phyloP scores from a whole-genome alignment of 75 land plant species.

The Pinus tabuliformis region DNA sequence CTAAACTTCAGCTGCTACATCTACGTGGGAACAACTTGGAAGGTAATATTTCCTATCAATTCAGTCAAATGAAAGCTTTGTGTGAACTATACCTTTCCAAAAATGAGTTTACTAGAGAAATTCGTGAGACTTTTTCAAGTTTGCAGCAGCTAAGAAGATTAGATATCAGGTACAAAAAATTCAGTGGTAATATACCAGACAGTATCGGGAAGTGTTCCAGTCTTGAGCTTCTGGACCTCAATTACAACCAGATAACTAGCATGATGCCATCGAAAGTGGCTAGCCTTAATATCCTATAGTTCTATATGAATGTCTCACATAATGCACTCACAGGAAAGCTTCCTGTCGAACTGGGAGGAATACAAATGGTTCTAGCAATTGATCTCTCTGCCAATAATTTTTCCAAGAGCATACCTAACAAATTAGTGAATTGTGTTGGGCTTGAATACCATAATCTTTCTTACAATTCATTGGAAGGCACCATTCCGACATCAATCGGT shows the following conservation, averaged over 20 bases:
- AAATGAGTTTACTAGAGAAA: background rate
- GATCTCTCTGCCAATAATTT: constrained; percentile 30
- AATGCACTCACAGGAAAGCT: constrained; percentile 2
- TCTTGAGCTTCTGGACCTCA: constrained; percentile 4
- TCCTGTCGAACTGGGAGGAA: background rate
- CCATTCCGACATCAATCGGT: background rate
- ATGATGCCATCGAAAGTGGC: background rate
- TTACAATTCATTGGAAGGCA: background rate
- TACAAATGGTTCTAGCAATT: constrained; percentile 2
- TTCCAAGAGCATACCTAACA: constrained; percentile 18
- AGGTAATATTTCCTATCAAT: constrained; percentile 4
- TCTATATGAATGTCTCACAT: constrained; percentile 28
- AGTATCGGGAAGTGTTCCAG: constrained; percentile 10
- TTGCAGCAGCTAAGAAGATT: too few species aligned
- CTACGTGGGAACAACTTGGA: background rate
- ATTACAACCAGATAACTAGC: constrained; percentile 18
- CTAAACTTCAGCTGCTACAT: constrained; percentile 9
- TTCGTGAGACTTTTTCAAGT: background rate
- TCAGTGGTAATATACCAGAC: constrained; percentile 6
- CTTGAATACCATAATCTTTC: constrained; percentile 12
- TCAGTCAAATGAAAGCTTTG: constrained; percentile 8
- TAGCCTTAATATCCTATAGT: constrained; percentile 41
- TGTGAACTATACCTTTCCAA: background rate
- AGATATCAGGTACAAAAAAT: background rate
- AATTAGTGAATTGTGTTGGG: constrained; percentile 9